These are phyloP conservation scores for Apostasia ramifera DNA, from an alignment of 106 monocot genomes.

Conservation along the genomic window DNA sequence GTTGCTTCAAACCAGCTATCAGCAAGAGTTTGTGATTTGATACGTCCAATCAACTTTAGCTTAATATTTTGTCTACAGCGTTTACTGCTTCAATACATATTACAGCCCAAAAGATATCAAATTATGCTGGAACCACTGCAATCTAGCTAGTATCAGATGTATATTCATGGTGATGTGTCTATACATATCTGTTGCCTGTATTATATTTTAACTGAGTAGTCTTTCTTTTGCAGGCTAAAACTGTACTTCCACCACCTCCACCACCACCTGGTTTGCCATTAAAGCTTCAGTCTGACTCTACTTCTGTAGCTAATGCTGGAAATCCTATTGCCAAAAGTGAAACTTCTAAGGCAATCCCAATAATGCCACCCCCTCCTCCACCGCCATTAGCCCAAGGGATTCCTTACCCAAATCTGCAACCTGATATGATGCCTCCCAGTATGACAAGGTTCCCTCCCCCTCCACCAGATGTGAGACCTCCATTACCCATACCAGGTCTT, in stretches of 20 bases:
- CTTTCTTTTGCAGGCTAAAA: slow-evolving; percentile 33
- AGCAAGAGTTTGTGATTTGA: too few relatives aligned
- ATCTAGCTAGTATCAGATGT: too few relatives aligned
- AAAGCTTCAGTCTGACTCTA: slow-evolving; percentile 23
- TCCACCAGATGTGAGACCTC: slow-evolving; percentile 48
- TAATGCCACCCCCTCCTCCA: slow-evolving; percentile 48
- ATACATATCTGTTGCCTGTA: too few relatives aligned
- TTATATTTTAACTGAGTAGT: too few relatives aligned
- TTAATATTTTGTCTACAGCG: too few relatives aligned
- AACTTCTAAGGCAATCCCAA: slow-evolving; percentile 15
- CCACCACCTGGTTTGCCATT: slow-evolving; percentile 70
- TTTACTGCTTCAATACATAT: too few relatives aligned
- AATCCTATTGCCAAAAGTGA: slow-evolving; percentile 17
- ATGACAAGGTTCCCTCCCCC: slow-evolving; percentile 55
- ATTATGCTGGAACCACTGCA: too few relatives aligned
- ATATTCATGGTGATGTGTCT: too few relatives aligned
- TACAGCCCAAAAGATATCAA: too few relatives aligned
- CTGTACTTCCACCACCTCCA: slow-evolving; percentile 54
- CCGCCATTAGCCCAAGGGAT: slow-evolving; percentile 32
- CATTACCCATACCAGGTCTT: slow-evolving; percentile 32
- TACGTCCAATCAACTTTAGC: too few relatives aligned
- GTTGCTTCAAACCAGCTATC: too few relatives aligned
- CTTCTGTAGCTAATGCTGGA: slow-evolving; percentile 15
- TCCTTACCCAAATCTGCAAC: slow-evolving; percentile 32
- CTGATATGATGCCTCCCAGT: slow-evolving; percentile 68